These are phyloP conservation scores for Camptophora hylomeconis DNA, from an alignment of 2,329 filamentous ascomycete species.

Conservation along the genomic window DNA sequence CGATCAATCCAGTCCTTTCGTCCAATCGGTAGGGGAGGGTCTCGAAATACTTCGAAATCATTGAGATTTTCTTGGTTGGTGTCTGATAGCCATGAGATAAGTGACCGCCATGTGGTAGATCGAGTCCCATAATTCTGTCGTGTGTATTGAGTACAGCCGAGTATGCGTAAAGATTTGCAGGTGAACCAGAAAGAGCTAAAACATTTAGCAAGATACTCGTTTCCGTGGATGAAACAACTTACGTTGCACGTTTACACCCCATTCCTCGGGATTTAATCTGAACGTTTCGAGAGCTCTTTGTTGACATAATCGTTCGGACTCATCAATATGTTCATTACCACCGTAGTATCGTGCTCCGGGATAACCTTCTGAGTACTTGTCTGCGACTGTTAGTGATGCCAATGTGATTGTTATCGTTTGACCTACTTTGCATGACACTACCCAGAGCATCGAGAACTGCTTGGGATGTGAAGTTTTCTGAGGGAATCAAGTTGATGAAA, in stretches of 20 bases:
- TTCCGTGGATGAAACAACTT: not conserved
- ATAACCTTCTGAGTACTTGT: conserved; percentile 99
- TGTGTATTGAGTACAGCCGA: conserved; percentile 87
- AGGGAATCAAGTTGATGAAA: conserved; percentile 97
- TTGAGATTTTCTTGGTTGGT: conserved; percentile 87
- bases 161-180: conserved; percentile 96
- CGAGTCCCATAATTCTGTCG: conserved; percentile 91
- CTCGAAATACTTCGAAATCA: conserved; percentile 97
- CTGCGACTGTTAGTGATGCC: conserved; percentile 5
- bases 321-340: conserved; percentile 97
- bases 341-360: conserved; percentile 98
- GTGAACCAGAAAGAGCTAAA: conserved; percentile 62
- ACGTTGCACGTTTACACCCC: conserved; percentile 98
- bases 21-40: conserved; percentile 89
- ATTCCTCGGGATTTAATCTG: conserved; percentile 71
- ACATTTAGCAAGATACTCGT: conserved; percentile 4
- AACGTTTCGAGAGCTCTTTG: conserved; percentile 84
- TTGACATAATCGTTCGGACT: conserved; percentile 92
- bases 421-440: conserved; percentile 66
- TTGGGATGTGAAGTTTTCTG: conserved; percentile 97
- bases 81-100: conserved; percentile 96
- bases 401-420: not conserved
- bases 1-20: conserved; percentile 81
- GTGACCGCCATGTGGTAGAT: conserved; percentile 91
- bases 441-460: conserved; percentile 96